Evolutionary conservation across 352 stramenopile genomes (phyloP), one percentile per base, ranked within the genome.

Genomic region (Phytophthora vignae): DNA sequence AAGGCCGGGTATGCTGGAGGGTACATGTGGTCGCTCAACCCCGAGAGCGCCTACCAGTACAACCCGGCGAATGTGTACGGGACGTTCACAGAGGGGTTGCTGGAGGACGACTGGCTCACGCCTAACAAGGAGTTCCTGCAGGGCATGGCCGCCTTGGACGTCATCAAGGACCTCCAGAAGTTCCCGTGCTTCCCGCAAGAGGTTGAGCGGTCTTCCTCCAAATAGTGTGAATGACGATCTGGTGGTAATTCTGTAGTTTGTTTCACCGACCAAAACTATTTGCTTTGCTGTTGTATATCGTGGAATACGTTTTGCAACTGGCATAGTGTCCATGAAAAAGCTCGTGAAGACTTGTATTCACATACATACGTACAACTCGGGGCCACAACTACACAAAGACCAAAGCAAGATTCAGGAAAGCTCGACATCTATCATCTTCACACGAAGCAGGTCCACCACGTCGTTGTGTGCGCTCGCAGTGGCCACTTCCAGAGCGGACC

Each of bases 61-160:
- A 91, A 93, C 60, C 83, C 85, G 0, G 80, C 85, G 15, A 76
- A 90, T 56, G 87, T 59, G 44, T 83, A 78, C 60, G 85, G 84
- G 8, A 52, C 49, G 0, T 93, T 92, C 63, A 91, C 82, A 0
- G 84, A 93, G 74, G 84, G 82, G 0, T 40, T 93, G 52, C 61
- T 92, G n/a, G 55, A 77, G n/a, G 84, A 93, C 73, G 84, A 93
- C 68, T 93, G 84, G 84, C 73, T 92, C 38, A 87, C 84, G 9
- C 81, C 80, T 10, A 88, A 93, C 67, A 82, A 78, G 31, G 78
- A 64, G 1, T 93, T 91, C 55, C 50, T 93, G 40, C 15, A 85
- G 15, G 85, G 74, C 29, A 87, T 92, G 79, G 66, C 69, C 2
- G 59, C 69, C 1, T 68, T 94, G 66, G 76, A 94, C 59, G 52